Conservation (phyloP, 441 rosid genomes). For the Croton setiger region DNA sequence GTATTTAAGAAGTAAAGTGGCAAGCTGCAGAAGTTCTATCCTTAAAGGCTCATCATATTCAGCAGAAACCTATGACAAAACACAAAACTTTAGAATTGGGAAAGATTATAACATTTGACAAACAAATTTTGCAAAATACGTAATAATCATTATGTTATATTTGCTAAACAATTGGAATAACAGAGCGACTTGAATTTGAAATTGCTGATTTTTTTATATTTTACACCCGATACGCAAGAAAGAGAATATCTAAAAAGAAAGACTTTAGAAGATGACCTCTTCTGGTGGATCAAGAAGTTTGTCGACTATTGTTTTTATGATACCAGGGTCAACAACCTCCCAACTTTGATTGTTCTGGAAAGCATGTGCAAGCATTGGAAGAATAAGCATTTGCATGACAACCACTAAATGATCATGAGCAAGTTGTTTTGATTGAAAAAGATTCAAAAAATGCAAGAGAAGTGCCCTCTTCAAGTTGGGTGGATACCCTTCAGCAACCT, state of each 20-base stretch:
- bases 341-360: constrained; percentile 86
- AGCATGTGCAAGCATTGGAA: constrained; percentile 96
- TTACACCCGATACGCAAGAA: not conserved
- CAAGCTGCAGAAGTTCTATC: constrained; percentile 98
- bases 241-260: not conserved
- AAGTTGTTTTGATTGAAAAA: constrained; percentile 90
- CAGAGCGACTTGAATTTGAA: too few species aligned
- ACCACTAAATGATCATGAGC: constrained; percentile 91
- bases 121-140: not conserved
- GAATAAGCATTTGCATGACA: constrained; percentile 98
- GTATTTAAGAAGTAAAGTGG: constrained; percentile 94
- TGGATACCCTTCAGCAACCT: constrained; percentile 96
- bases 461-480: constrained; percentile 77
- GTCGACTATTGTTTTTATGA: constrained; percentile 91
- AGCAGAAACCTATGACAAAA: constrained; percentile 74
- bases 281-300: constrained; percentile 99
- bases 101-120: constrained; percentile 16
- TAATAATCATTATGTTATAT: not conserved
- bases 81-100: constrained; percentile 18
- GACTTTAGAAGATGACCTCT: constrained; percentile 52
- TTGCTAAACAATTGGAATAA: too few species aligned
- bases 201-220: too few species aligned
- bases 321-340: constrained; percentile 90
- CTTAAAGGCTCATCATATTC: constrained; percentile 98
- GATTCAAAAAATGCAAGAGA: constrained; percentile 77